Evolutionary conservation across 2,329 filamentous ascomycete species (phyloP), one percentile per base, ranked within the genome.

Genomic region (Neonectria sp.): DNA sequence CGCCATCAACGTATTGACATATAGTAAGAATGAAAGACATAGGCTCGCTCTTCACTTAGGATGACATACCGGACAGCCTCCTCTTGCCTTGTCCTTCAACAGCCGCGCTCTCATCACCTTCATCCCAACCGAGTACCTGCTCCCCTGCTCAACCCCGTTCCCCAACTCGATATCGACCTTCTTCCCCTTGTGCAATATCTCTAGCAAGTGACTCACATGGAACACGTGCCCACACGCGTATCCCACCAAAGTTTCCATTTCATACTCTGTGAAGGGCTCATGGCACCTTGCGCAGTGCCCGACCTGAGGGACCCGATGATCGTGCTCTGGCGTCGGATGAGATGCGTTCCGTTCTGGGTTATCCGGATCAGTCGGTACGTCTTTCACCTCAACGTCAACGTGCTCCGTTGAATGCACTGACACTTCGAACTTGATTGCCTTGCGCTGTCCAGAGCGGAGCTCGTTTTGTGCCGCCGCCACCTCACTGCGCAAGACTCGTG

Each of bases 371-470:
- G 78, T 79, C 0, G 79, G 71, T 5, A 82, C 77, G 33, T 85
- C 83, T 63, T 83, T 83, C 2, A 78, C 76, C 31, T 82, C 78
- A 11, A 85, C 72, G 49, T 86, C 83, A 21, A 86, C 75, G 43
- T 86, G 84, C 31, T 83, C 79, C 11, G 72, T 65, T 1, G 79
- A 73, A 59, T 86, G 84, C 11, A 86, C 77, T 2, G 87, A 79
- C 7, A 97, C 89, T 72, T 97, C 92, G 73, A 98, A 98, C 76
- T 95, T 97, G 77, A 99, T 93, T 0, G 92, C 96, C 71, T 91
- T 92, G 57, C 92, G 90, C 78, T 97, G 93, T 0, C 95, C 95
- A 15, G 86, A 89, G 0, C 95, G 90, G 24, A 98, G 84, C 4
- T 90, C 91, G 57, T 92, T 92, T 88, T 98, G 97, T 1, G 93